These are phyloP conservation scores for Periglandula ipomoeae DNA, from an alignment of 2,329 filamentous ascomycete species.

Conservation along the genomic window DNA sequence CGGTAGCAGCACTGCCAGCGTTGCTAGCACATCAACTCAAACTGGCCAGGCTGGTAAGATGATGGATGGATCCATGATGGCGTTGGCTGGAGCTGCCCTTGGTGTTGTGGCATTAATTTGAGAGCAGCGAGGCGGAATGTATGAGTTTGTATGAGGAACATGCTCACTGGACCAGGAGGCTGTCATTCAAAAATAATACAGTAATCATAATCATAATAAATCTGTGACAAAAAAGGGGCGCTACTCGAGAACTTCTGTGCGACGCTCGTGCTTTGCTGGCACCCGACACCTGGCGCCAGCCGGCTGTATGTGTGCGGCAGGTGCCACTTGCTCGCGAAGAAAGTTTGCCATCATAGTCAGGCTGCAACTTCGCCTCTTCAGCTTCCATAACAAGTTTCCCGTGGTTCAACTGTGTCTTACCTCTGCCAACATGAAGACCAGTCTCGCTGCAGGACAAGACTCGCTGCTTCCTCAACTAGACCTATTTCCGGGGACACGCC, in stretches of 20 bases:
- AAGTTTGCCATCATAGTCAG: not conserved
- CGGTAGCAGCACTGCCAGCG: not conserved
- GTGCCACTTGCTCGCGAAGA: not conserved
- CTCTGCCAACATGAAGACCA: not conserved
- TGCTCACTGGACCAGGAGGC: too few species aligned
- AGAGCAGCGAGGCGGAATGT: too few species aligned
- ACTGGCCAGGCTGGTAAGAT: not conserved
- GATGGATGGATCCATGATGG: not conserved
- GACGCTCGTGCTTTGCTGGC: not conserved
- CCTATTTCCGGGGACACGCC: not conserved
- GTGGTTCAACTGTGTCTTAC: not conserved
- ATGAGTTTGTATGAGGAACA: too few species aligned
- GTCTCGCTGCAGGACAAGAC: not conserved
- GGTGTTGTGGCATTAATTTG: not conserved
- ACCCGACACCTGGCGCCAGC: not conserved
- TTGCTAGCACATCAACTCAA: not conserved
- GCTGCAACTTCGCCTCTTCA: not conserved
- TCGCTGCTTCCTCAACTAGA: constrained; percentile 2
- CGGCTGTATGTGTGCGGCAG: not conserved
- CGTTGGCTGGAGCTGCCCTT: not conserved
- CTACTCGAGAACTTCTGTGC: too few species aligned
- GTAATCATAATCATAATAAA: too few species aligned
- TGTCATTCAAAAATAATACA: too few species aligned
- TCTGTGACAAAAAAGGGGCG: too few species aligned
- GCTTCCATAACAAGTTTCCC: not conserved